Base-by-base conservation (phyloP, 2,329 filamentous ascomycete species). In the Colletotrichum sp. region DNA sequence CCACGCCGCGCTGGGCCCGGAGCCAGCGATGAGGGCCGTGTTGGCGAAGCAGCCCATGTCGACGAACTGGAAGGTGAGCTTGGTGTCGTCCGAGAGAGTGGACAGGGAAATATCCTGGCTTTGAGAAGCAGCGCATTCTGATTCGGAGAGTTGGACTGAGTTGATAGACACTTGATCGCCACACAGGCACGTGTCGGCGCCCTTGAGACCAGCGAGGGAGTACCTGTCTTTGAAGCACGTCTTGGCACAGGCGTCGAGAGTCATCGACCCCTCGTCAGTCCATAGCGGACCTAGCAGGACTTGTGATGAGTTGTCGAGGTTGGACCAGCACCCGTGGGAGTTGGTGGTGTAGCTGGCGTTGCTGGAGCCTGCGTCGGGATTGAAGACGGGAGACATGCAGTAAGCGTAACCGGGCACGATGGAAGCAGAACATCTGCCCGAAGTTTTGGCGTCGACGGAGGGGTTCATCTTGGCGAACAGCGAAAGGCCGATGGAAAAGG, bases 71-170 rank as follows among this genome's bases (percentile, higher is more conserved):
- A 48, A 48, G 43, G 10, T 48, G 43, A 22, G 18, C 10, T 48
- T 22, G 10, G 3, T 13, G 43, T 22, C 10, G n/a, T 48, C n/a
- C n/a, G 6, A 22, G 43, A 48, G 10, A 6, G 6, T 22, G 10
- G 13, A 48, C 0, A 48, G 4, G 10, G 43, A 48, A 1, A 13
- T 6, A 3, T 22, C 43, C 43, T 22, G 6, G n/a, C 0, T 22
- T 12, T 22, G 43, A 2, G 2, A 22, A 2, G 9, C 1, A 3
- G 18, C 3, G 10, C n/a, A 48, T 4, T 2, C 9, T 48, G 43
- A 48, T 0, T 6, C 3, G 13, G 18, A 48, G 18, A 22, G 18
- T 2, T 48, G 43, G 6, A 22, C 43, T 22, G n/a, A 22, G 43
- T 48, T 48, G 43, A 13, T 22, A 3, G n/a, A 22, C 6, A 22